Base-by-base conservation (phyloP, 1,284 basidiomycete genomes). In the Naganishia sp. region DNA sequence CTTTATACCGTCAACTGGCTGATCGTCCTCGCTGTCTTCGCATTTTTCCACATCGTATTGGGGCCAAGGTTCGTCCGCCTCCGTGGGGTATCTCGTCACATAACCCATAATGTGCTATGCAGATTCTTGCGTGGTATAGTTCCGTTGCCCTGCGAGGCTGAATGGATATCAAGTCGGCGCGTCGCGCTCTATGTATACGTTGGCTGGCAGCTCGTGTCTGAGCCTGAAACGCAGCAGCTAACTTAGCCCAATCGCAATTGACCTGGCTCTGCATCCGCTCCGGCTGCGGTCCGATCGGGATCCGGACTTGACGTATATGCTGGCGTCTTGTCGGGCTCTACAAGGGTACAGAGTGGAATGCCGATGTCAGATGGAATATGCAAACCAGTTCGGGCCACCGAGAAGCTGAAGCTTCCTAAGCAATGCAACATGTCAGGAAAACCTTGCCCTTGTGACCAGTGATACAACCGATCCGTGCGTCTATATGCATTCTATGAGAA, bases 1-100 rank as follows among this genome's bases (percentile, higher is more conserved):
- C 25, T 66, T 49, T 50, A 66, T 41, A 10, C 51, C 54, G 25
- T 61, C 21, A 23, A 54, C 32, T 15, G 65, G 65, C 43, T 60
- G 51, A 43, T 66, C 65, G 18, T 46, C 18, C 45, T 47, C 50
- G 32, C n/a, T 53, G 32, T 66, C 56, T 32, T 32, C 21, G 23
- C 58, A 58, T 11, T 55, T 31, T 11, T 54, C 57, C 31, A 61
- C 21, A 35, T 66, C 43, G 57, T 54, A 66, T 46, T 62, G 42
- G 9, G 49, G 43, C 39, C 51, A 66, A 18, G 52, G 57, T 28
- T 60, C 58, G 42, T 66, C 65, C 21, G 57, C 57, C 46, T 62
- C 43, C 21, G 52, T 62, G 15, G 65, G 65, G 52, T 66, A 66
- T 31, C 65, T 35, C 6, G 65, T 66, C 13, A 62, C 51, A 51